Evolutionary conservation across 148 eudicot genomes (phyloP).

Genomic region (Tetragonia tetragonoides): DNA sequence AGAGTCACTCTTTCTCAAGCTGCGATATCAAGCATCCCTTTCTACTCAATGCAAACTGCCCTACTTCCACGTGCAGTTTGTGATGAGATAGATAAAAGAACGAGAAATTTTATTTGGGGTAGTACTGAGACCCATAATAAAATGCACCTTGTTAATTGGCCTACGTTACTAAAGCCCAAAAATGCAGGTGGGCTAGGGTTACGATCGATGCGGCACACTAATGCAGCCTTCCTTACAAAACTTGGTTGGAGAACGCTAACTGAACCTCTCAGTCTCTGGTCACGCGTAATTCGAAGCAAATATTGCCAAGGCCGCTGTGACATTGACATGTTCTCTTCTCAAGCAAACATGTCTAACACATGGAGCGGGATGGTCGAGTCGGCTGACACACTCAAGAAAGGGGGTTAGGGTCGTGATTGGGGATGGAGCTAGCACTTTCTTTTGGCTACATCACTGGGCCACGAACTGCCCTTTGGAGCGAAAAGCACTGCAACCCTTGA

Average conservation of each 20-base stretch:
- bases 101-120: background rate
- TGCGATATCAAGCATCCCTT: background rate
- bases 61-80: background rate
- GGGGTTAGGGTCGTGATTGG: background rate
- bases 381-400: background rate
- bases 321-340: background rate
- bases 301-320: background rate
- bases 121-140: background rate
- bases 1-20: background rate
- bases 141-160: background rate
- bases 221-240: background rate
- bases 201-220: background rate
- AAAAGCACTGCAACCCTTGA: too few relatives aligned
- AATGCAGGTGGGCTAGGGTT: background rate
- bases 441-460: too few relatives aligned
- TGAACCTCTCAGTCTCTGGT: background rate
- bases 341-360: too few relatives aligned
- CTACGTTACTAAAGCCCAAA: background rate
- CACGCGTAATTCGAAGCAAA: background rate
- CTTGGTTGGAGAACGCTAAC: background rate
- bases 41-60: conserved; percentile 1
- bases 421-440: too few relatives aligned
- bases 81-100: background rate
- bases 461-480: too few relatives aligned
- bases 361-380: background rate